Base-by-base conservation (phyloP, 2,329 filamentous ascomycete genomes). In the Fusarium miscanthi region DNA sequence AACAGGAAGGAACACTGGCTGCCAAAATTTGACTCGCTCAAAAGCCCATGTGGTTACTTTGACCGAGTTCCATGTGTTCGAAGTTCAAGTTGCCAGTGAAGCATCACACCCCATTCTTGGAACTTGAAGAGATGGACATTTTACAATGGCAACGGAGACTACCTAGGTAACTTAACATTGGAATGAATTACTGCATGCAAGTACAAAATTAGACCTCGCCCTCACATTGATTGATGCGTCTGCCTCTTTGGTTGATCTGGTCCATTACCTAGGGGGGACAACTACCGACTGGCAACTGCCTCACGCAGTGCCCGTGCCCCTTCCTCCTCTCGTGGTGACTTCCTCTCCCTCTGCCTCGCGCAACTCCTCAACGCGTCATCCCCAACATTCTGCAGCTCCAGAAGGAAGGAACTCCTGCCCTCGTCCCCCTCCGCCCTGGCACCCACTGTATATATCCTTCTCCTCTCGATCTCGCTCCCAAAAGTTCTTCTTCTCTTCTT, bases 331-430 rank as follows among this genome's bases (percentile, higher is more conserved):
- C 21, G n/a, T 8, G 31, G 53, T 53, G 52, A 63, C 66, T 76
- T 70, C 63, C 71, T 68, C 46, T 6, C 13, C 30, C 37, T 45
- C n/a, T 25, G 33, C n/a, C 27, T 61, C 63, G 27, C 52, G 19
- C 30, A 38, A 37, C 42, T 42, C 51, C 63, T 42, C 65, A 64
- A 70, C 60, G 49, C 57, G 41, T 73, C 70, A 73, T 58, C 43
- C 75, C 62, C 66, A 77, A 75, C 70, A 63, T 41, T 54, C 38
- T 41, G 25, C 49, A 40, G 41, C 25, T 60, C 43, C 33, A 56
- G 52, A 69, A 45, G 72, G 75, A 75, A 77, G 65, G 75, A 69
- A 51, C 68, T 61, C 69, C 53, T 63, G 49, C 70, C 63, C 57
- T 66, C 49, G 23, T 30, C 30, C 42, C 30, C 41, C 63, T 53